A percentile compares a stretch with the other conserved stretches of the same genome.
These are phyloP conservation scores for Volvox reticuliferus DNA, from an alignment of 139 green algal species.

Conservation along the genomic window DNA sequence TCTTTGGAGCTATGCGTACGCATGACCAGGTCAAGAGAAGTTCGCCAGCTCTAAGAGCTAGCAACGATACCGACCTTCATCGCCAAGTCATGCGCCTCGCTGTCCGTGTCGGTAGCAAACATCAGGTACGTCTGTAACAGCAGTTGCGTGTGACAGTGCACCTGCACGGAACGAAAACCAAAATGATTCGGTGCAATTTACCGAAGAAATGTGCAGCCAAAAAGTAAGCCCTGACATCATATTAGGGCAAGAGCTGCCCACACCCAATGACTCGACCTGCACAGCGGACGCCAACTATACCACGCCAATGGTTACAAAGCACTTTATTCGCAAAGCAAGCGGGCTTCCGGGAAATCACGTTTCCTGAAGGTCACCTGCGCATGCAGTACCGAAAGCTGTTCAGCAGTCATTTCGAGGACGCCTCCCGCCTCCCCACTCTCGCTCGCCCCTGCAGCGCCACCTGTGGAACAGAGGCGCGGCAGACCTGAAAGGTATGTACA, in stretches of 20 bases:
- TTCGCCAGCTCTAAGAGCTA: no score
- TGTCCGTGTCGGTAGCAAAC: constrained; percentile 15
- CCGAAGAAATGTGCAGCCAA: neutral
- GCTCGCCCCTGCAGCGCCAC: neutral
- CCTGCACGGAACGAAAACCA: constrained; percentile 4
- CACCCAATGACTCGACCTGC: no score
- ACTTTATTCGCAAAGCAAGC: no score
- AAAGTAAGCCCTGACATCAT: no score
- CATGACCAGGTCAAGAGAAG: no score
- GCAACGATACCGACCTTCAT: neutral
- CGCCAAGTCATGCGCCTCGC: constrained; percentile 40
- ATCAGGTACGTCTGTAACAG: constrained; percentile 52
- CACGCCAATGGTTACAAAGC: no score
- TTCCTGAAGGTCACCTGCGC: constrained; percentile 38
- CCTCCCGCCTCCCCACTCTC: neutral
- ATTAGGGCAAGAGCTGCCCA: no score
- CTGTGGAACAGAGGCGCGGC: neutral
- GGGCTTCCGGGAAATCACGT: no score
- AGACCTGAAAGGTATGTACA: no score
- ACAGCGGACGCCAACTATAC: no score
- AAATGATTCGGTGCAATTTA: neutral
- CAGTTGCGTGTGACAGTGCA: constrained; percentile 57
- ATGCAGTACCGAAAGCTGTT: constrained; percentile 39
- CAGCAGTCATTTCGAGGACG: neutral
- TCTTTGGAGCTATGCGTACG: no score